Percentiles rank a stretch among this genome's conserved stretches.
Evolutionary conservation across 2,329 filamentous ascomycete genomes (phyloP).

Genomic region (Chaetomium sp.): DNA sequence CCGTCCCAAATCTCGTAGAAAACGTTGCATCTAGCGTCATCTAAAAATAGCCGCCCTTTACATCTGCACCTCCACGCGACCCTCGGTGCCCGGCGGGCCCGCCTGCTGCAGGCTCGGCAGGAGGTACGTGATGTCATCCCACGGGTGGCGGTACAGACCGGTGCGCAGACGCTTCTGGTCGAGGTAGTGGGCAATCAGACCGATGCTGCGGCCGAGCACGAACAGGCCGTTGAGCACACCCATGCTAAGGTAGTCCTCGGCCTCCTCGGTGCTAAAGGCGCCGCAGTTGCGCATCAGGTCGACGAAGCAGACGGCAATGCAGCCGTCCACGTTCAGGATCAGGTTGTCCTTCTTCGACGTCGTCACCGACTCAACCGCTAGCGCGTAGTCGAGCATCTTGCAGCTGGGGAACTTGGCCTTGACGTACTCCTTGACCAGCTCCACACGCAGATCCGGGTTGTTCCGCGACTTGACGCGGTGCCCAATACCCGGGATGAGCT

Average conservation of each 20-base stretch:
- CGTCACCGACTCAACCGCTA: constrained; percentile 96
- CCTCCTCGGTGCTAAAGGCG: constrained; percentile 93
- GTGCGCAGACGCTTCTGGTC: constrained; percentile 99
- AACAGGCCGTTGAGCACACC: constrained; percentile 99
- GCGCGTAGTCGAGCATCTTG: constrained; percentile 98
- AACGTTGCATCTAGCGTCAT: constrained; percentile 11
- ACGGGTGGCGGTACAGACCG: constrained; percentile 97
- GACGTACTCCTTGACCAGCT: constrained; percentile 99
- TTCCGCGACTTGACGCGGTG: constrained; percentile 99
- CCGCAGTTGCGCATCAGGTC: constrained; percentile 97
- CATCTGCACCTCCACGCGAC: constrained; percentile 86
- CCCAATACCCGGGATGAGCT: constrained; percentile 98
- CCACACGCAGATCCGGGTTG: constrained; percentile 99
- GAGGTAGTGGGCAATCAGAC: constrained; percentile 99
- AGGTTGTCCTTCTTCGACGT: constrained; percentile 99
- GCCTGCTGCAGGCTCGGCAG: constrained; percentile 76
- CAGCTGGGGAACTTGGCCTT: constrained; percentile 95
- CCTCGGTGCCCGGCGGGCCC: constrained; percentile 73
- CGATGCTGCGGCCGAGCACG: constrained; percentile 93
- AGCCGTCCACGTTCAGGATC: constrained; percentile 98
- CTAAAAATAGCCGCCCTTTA: constrained; percentile 43
- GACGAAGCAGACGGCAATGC: constrained; percentile 97
- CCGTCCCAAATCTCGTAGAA: constrained; percentile 15
- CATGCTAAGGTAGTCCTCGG: constrained; percentile 98
- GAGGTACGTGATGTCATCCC: constrained; percentile 97